phyloP scores from a whole-genome alignment of 768 basidiomycete genomes.

The Candolleomyces eurysporus region DNA sequence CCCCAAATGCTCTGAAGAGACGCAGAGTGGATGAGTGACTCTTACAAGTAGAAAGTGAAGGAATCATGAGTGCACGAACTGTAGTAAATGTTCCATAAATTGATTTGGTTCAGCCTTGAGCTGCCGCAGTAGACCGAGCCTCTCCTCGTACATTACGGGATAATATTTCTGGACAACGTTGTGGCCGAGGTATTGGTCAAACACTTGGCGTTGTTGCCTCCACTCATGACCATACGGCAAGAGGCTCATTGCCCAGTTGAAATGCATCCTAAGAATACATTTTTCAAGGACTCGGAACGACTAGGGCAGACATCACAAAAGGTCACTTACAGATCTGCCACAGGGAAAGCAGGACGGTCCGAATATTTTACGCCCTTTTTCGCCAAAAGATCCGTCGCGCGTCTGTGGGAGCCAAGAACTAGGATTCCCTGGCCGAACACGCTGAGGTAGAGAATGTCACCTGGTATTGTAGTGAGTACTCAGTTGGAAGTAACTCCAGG shows the following conservation, averaged over 20 bases:
- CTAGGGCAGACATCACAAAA: too few species aligned
- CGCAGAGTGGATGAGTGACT: background rate
- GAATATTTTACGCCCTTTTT: too few species aligned
- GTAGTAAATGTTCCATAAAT: background rate
- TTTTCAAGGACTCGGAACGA: too few species aligned
- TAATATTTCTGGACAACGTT: constrained; percentile 12
- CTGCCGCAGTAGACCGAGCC: background rate
- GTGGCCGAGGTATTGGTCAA: constrained; percentile 24
- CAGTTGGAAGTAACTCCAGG: background rate
- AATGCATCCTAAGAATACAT: constrained; percentile 2
- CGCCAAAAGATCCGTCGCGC: too few species aligned
- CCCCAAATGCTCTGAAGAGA: background rate
- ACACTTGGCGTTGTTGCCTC: constrained; percentile 19
- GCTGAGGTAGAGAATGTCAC: too few species aligned
- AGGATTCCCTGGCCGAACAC: too few species aligned
- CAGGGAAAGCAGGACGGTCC: too few species aligned
- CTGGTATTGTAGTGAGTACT: background rate
- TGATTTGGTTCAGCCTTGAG: background rate
- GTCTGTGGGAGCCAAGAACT: too few species aligned
- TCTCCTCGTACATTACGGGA: constrained; percentile 12
- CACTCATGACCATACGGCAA: constrained; percentile 23
- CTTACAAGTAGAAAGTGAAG: background rate
- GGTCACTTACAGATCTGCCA: too few species aligned
- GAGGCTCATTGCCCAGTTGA: constrained; percentile 1
- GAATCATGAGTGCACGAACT: background rate